Evolutionary conservation across 2,329 filamentous ascomycete genomes (phyloP), one percentile per base, ranked within the genome.

Genomic region (Eurotiales sp.): DNA sequence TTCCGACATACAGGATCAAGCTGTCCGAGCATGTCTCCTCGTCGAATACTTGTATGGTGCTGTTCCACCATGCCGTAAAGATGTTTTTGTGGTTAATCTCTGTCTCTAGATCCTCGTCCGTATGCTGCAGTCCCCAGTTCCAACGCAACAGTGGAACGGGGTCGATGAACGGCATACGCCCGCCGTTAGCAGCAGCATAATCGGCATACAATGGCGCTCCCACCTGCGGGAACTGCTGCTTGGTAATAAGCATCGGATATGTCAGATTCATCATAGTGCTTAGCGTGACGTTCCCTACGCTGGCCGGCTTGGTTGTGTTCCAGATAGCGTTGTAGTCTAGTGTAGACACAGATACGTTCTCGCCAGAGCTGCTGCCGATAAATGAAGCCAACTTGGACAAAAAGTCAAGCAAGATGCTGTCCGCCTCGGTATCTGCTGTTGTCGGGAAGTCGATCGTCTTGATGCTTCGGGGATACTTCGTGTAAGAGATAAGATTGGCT

Each of bases 51-150:
- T 81, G 67, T 5, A 81, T 68, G 6, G 34, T 29, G 49, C 36
- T 46, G 21, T 59, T 58, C 55, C 51, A 56, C 76, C 76, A 79
- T 8, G 64, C 56, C 50, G 68, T 67, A 56, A 79, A 79, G 1
- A 67, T 57, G 0, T 77, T 77, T 55, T 80, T 80, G 59, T 80
- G 79, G 4, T 65, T 58, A 5, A 77, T 63, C 3, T 74, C 79
- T 2, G 73, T 62, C 0, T 72, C 68, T 0, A 76, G 61, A 0
- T 67, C 65, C 3, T 68, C 65, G 2, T 68, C 61, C 1, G 67
- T 64, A 30, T 68, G 66, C 1, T 65, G 67, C 29, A 74, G 70
- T 2, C 72, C 77, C 61, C 70, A 80, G 8, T 64, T 65, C 73
- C 76, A 79, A 10, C 77, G 72, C 0, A 68, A 66, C 1, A 76